Evolutionary conservation across 345 rosid genomes (phyloP).

Genomic region (Aurinia saxatilis): DNA sequence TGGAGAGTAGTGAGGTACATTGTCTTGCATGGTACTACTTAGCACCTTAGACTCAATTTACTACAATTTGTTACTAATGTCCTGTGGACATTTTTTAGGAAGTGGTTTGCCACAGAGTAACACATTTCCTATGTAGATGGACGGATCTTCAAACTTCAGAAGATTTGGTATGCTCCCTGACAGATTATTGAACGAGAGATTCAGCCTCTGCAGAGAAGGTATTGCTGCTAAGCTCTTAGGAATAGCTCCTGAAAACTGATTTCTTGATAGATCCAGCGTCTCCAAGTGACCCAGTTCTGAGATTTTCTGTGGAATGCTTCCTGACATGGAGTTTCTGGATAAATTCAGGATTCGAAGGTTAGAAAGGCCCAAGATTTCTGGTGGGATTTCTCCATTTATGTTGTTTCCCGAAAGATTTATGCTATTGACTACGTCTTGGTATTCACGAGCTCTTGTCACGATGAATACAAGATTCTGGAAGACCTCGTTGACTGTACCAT

Average conservation of each 20-base stretch:
- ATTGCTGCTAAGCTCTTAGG: slow-evolving; percentile 37
- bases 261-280: slow-evolving; percentile 37
- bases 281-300: slow-evolving; percentile 26
- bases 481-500: slow-evolving; percentile 18
- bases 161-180: slow-evolving; percentile 40
- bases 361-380: slow-evolving; percentile 20
- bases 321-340: slow-evolving; percentile 27
- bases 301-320: slow-evolving; percentile 26
- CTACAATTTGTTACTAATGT: slow-evolving; percentile 7
- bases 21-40: neutral
- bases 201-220: slow-evolving; percentile 28
- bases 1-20: neutral
- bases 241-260: slow-evolving; percentile 41
- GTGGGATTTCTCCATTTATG: slow-evolving; percentile 36
- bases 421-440: slow-evolving; percentile 18
- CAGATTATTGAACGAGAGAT: slow-evolving; percentile 46
- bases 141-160: slow-evolving; percentile 33
- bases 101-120: slow-evolving; percentile 45
- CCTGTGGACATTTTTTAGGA: slow-evolving; percentile 30
- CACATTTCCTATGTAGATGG: slow-evolving; percentile 38
- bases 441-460: slow-evolving; percentile 32
- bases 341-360: slow-evolving; percentile 30
- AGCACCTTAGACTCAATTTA: neutral
- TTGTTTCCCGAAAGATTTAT: slow-evolving; percentile 39
- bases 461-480: slow-evolving; percentile 27